Evolutionary conservation across 306 rosid genomes (phyloP), one percentile per base, ranked within the genome.

Genomic region (Herpetospermum pedunculosum): DNA sequence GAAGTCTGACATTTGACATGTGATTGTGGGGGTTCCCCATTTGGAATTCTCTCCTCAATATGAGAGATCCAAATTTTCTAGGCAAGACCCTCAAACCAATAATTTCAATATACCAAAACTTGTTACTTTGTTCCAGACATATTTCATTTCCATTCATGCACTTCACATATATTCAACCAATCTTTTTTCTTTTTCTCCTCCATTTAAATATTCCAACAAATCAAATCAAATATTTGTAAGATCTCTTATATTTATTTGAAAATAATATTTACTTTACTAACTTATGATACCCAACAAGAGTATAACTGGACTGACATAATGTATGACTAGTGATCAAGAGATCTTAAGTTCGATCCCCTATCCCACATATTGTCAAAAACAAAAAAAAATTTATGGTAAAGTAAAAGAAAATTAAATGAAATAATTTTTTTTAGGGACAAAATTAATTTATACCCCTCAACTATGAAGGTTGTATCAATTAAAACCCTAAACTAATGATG

Each of bases 1-100:
- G 46, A 34, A 32, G 25, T 84, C 98, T 87, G 98, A 87, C 95
- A 85, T 23, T 80, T 85, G 73, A 84, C 96, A 92, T 87, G 95
- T 92, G 96, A 81, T 2, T 21, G 80, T 88, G 89, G 96, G 89
- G 83, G 82, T 88, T 80, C 79, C 19, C 49, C 68, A 62, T 50
- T 60, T 78, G 43, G 72, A 23, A 38, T n/a, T 64, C 6, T 38
- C n/a, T 19, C 5, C 49, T 58, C 18, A n/a, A n/a, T n/a, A 64
- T 37, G 49, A 73, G 80, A 81, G 79, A 82, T 34, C 40, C 76
- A 57, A 15, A 35, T 76, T 83, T 57, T 18, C 73, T 29, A 67
- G 65, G 78, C 75, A 71, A 75, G 76, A 41, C 4, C 32, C 8
- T 6, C 49, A 35, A 65, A 40, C 16, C 49, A 58, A 59, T 15